Conservation (phyloP, 1,284 basidiomycete genomes). For the Flammula alnicola region DNA sequence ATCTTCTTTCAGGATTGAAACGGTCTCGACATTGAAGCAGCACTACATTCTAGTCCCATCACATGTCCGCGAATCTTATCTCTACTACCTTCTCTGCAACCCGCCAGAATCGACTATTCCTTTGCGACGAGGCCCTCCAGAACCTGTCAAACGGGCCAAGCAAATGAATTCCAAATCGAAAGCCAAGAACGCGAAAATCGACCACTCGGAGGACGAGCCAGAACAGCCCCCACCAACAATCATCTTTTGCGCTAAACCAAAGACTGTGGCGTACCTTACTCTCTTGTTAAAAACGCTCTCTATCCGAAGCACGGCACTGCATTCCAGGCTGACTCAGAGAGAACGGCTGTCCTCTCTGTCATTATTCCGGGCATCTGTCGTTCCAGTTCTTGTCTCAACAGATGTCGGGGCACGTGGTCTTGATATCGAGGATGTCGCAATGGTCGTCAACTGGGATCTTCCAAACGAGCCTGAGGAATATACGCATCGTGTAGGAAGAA, state of each 20-base stretch:
- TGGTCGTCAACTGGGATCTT: slow-evolving; percentile 98
- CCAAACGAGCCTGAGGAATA: slow-evolving; percentile 80
- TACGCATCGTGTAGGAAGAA: slow-evolving; percentile 85
- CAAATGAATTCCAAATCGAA: slow-evolving; percentile 33
- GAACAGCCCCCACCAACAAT: slow-evolving; percentile 89
- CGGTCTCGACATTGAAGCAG: slow-evolving; percentile 86
- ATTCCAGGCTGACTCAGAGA: slow-evolving; percentile 92
- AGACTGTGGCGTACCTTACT: slow-evolving; percentile 91
- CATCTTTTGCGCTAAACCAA: slow-evolving; percentile 90
- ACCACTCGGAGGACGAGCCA: slow-evolving; percentile 49
- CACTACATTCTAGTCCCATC: slow-evolving; percentile 93
- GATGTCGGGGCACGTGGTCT: slow-evolving; percentile 95
- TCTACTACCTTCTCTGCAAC: slow-evolving; percentile 89
- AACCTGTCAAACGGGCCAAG: slow-evolving; percentile 38
- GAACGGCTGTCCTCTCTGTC: slow-evolving; percentile 85
- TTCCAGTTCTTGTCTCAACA: slow-evolving; percentile 92
- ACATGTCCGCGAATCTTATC: slow-evolving; percentile 92
- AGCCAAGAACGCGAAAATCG: slow-evolving; percentile 38
- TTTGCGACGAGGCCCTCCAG: slow-evolving; percentile 66
- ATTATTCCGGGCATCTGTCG: slow-evolving; percentile 86
- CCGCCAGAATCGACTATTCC: slow-evolving; percentile 80
- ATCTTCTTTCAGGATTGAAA: slow-evolving; percentile 69
- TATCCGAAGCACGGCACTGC: slow-evolving; percentile 88
- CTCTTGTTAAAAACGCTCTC: slow-evolving; percentile 77
- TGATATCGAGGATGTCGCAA: slow-evolving; percentile 94